phyloP scores from a whole-genome alignment of 208 protist species.

The Crithidia sp. region DNA sequence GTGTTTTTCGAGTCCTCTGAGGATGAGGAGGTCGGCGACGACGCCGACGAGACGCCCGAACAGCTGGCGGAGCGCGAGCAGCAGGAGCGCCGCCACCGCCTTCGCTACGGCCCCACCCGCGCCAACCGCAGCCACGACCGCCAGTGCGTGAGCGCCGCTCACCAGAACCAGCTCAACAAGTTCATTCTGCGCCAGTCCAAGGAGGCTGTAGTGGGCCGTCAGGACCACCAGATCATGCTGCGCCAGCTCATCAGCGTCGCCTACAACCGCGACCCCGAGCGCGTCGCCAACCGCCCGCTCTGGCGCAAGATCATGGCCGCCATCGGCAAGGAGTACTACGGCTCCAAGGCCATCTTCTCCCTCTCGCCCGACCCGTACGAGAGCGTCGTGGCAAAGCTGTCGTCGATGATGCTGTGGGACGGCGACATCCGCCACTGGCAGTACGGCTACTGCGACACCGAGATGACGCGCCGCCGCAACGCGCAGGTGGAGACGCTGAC shows the following conservation, averaged over 20 bases:
- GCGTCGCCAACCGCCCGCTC: conserved; percentile 53
- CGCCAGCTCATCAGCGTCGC: conserved; percentile 75
- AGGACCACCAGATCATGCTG: conserved; percentile 89
- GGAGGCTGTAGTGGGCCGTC: conserved; percentile 52
- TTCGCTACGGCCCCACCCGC: conserved; percentile 54
- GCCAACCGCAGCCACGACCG: conserved; percentile 54
- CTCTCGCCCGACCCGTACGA: conserved; percentile 88
- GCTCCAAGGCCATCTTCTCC: conserved; percentile 75
- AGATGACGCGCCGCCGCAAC: conserved; percentile 53
- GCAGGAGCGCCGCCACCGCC: conserved; percentile 21
- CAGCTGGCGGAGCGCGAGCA: conserved; percentile 18
- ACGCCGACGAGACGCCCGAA: conserved; percentile 24
- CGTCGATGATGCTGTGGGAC: conserved; percentile 91
- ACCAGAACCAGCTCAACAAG: conserved; percentile 77
- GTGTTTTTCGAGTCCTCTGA: conserved; percentile 26
- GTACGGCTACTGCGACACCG: conserved; percentile 69
- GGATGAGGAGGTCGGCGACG: conserved; percentile 36
- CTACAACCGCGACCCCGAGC: conserved; percentile 66
- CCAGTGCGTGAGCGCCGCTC: conserved; percentile 53
- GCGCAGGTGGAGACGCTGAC: conserved; percentile 57
- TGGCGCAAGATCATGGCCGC: conserved; percentile 75
- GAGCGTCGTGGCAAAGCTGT: conserved; percentile 77
- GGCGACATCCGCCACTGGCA: conserved; percentile 57
- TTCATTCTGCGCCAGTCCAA: conserved; percentile 69
- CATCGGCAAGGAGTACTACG: conserved; percentile 82